Evolutionary conservation across 306 rosid genomes (phyloP), one percentile per base, ranked within the genome.

Genomic region (Corylus avellana): DNA sequence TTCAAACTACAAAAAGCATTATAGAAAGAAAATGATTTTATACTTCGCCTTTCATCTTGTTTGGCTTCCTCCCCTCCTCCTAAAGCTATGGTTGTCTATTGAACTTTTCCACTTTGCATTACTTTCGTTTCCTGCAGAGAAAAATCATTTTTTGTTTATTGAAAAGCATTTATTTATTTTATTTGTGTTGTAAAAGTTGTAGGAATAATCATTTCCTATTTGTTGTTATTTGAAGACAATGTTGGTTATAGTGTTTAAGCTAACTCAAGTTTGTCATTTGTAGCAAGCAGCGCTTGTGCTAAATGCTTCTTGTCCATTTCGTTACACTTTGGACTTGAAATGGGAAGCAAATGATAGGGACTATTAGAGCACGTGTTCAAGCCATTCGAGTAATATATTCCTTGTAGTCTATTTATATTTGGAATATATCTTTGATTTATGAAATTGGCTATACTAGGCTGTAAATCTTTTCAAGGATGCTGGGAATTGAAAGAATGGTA

Each of bases 201-300:
- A 29, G 32, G 32, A 29, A 29, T 29, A 29, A 29, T 29, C 32
- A 29, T 29, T 29, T 22, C 25, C 25, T 22, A 22, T 22, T 22
- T 22, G 35, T 20, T 22, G 53, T 55, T 25, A 35, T 56, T 7
- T 14, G 54, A 57, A 59, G 64, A 47, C 17, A 47, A 14, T 50
- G 17, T 39, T 84, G 82, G 47, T 17, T 70, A 72, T 67, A 48
- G 37, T 74, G 29, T 44, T 69, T 35, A 63, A 59, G 70, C 71
- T 59, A 78, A 56, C 70, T 70, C 22, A 17, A 20, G 80, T 77
- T 56, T 54, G 25, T 83, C 74, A 76, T 72, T 37, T 82, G 77
- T 72, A 96, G 99, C 97, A 93, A 96, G 99, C 99, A 2, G 98
- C 99, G 0, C 97, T 96, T 68, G 99, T 96, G 83, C 91, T 96